Evolutionary conservation across 164 flowering plant genomes (phyloP), one percentile per base, ranked within the genome.

Genomic region (Nymphaea colorata): DNA sequence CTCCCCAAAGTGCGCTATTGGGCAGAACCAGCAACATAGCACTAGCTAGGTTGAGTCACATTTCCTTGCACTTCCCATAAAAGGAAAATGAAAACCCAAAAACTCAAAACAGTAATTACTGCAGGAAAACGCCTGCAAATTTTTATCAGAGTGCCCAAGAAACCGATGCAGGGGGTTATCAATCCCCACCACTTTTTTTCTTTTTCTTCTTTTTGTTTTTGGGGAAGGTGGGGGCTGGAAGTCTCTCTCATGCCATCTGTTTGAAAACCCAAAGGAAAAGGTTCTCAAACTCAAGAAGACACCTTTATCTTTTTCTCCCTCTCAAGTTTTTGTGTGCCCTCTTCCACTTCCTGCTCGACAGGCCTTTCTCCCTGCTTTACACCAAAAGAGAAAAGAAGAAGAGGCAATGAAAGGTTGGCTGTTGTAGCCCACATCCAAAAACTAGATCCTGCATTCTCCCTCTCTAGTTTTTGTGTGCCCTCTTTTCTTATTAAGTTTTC

Each of bases 181-280:
- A 25, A 25, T 25, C 36, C 36, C 36, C 36, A 25, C 36, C 36
- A 25, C 36, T 25, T 25, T 25, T 25, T 25, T 1, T 25, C 36
- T 25, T 25, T 25, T 25, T 25, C 36, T 25, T 25, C 36, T 25
- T 25, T 25, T 25, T 25, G 36, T 25, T 25, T 25, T 25, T 25
- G 36, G 36, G 36, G 36, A 51, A 51, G 57, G 57, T 51, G 57
- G 14, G 57, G 12, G 14, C 5, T 51, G 3, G 36, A 25, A 25
- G 36, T 25, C 36, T 8, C 57, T 51, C 12, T 51, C 64, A 17
- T 61, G 64, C 64, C 64, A 61, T 61, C 64, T 4, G 41, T 61
- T 41, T 17, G 64, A 17, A 61, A 61, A 17, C 64, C 64, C 64
- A 61, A 61, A 61, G 12, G 57, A 51, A 51, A 51, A 51, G 57